Conservation (phyloP, 78 protist species). For the Cavenderia fasciculata region DNA sequence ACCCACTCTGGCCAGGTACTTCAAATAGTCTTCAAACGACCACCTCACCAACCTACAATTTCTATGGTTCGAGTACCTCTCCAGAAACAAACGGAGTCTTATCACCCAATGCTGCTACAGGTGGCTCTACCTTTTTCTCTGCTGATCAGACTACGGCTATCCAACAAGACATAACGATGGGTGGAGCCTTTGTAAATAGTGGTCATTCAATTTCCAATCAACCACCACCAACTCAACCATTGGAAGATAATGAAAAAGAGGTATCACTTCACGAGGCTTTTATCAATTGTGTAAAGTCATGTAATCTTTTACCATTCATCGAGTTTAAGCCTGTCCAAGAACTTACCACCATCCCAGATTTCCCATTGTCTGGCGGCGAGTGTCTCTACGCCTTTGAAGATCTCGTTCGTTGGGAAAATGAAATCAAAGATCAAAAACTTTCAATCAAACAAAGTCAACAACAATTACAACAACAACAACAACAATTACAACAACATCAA, state of each 20-base stretch:
- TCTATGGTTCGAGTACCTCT: neutral
- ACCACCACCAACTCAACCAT: no score
- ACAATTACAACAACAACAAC: neutral
- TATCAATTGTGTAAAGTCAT: conserved; percentile 51
- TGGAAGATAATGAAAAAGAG: conserved; percentile 7
- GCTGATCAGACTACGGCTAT: no score
- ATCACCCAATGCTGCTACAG: no score
- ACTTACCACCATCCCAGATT: neutral
- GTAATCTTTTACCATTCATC: conserved; percentile 46
- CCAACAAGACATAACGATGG: no score
- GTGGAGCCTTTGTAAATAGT: no score
- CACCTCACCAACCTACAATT: conserved; percentile 7
- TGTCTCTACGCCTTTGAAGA: conserved; percentile 29
- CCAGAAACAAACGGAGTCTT: conserved; percentile 23
- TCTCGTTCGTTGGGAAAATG: conserved; percentile 53
- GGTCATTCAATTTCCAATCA: no score
- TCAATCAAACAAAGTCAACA: neutral
- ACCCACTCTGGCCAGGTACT: no score
- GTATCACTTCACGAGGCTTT: conserved; percentile 61
- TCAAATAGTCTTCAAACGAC: no score
- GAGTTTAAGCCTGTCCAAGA: conserved; percentile 32
- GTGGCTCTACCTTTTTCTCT: no score
- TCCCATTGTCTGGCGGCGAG: conserved; percentile 16
- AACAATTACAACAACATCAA: neutral
- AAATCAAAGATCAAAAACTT: conserved; percentile 40